Evolutionary conservation across 192 early-diverging fungal genomes (phyloP), one percentile per base, ranked within the genome.

Genomic region (Backusella morwellensis): DNA sequence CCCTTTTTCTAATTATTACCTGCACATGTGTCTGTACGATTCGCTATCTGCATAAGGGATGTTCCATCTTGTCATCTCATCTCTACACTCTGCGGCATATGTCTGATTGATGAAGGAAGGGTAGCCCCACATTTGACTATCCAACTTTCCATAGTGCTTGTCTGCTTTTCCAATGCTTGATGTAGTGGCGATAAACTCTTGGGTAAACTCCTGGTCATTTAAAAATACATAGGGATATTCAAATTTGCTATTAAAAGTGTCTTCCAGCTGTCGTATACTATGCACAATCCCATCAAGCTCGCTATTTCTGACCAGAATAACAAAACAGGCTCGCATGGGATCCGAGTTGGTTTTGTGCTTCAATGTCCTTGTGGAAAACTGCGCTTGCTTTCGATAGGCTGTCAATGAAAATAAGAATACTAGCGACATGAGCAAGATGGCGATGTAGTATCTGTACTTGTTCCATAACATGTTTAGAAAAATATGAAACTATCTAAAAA

Each of bases 141-240:
- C 82, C 8, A 83, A 6, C 56, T 83, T 82, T 72, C 92, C 94
- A 86, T 86, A 93, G 2, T 85, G 81, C 67, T 86, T 88, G 56
- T 90, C 77, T 4, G 88, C 86, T 4, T 66, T 86, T 19, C 88
- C 88, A 73, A 91, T 79, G 0, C 84, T 83, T 11, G 85, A 73
- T 23, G 88, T 90, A 11, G 78, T 75, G 19, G 80, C 79, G 67
- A 84, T 86, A 78, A 97, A 97, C 50, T 93, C 85, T 8, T 86
- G 81, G 0, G 87, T 86, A 74, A 97, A 96, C 0, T 87, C 84
- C 23, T 86, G 87, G 44, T 97, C 91, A 84, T 97, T 97, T 56
- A 97, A 82, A 79, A 96, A 96, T 56, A 97, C 92, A 85, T 95
- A 97, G 0, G 95, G 95, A 80, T 97, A 97, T 74, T 92, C 84